Evolutionary conservation across 768 basidiomycete genomes (phyloP).

Genomic region (Suillus paluster): DNA sequence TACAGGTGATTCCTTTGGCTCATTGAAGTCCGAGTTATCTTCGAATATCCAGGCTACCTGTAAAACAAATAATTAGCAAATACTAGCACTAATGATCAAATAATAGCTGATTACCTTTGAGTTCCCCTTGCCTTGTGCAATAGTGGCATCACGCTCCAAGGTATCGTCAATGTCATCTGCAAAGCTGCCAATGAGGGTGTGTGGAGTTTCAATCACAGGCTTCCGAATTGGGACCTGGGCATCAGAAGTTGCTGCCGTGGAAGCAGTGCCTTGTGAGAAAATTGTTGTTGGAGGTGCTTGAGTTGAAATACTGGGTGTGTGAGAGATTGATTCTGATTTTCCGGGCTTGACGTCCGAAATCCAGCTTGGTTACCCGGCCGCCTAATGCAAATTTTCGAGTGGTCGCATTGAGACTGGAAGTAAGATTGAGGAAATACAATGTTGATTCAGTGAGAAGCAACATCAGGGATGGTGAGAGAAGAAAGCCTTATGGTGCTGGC

Average conservation of each 20-base stretch:
- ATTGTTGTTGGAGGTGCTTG: background rate
- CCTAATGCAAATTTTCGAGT: background rate
- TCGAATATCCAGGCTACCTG: no score
- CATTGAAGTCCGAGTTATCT: no score
- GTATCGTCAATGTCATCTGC: background rate
- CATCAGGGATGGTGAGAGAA: background rate
- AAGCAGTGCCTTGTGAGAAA: background rate
- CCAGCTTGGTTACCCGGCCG: background rate
- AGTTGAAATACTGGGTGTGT: background rate
- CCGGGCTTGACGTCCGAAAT: background rate
- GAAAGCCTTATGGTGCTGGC: background rate
- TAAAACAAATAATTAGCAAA: no score
- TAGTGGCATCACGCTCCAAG: background rate
- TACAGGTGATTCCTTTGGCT: no score
- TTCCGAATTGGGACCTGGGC: background rate
- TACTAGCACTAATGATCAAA: no score
- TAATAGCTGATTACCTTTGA: no score
- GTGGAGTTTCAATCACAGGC: no score
- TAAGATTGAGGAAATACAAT: conserved; percentile 9
- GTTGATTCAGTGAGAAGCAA: conserved; percentile 9
- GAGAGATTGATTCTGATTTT: background rate
- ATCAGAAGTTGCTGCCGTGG: background rate
- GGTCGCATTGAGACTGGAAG: background rate
- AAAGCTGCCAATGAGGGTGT: background rate
- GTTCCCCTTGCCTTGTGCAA: no score